These are phyloP conservation scores for Nemophila menziesii DNA, from an alignment of 257 asterid species.

Conservation along the genomic window DNA sequence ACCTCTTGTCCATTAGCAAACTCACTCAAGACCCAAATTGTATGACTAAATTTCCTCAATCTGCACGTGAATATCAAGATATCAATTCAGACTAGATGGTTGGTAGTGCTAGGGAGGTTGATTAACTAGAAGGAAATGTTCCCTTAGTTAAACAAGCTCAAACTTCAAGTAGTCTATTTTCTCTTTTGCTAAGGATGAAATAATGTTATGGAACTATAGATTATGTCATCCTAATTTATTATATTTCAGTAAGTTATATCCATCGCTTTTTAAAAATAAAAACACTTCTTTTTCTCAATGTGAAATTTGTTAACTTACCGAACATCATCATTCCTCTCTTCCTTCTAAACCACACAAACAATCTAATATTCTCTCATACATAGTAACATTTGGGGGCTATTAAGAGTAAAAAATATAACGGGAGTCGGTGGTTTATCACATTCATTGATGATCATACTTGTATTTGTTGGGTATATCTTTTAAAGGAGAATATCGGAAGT, in stretches of 20 bases:
- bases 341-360: neutral
- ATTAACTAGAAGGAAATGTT: neutral
- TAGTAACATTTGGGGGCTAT: conserved; percentile 6
- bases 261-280: neutral
- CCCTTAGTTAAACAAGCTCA: neutral
- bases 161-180: neutral
- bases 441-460: conserved; percentile 6
- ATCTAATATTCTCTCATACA: neutral
- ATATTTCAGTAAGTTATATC: conserved; percentile 1
- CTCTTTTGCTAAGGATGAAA: neutral
- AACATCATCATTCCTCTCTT: neutral
- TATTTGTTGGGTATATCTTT: neutral
- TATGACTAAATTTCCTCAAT: neutral
- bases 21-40: neutral
- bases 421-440: neutral
- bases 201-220: conserved; percentile 2
- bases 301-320: conserved; percentile 2
- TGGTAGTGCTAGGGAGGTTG: conserved; percentile 6
- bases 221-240: conserved; percentile 9
- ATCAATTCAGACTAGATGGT: neutral
- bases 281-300: conserved; percentile 4
- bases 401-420: neutral
- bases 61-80: neutral
- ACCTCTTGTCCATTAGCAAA: neutral
- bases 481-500: neutral